Evolutionary conservation across 1,284 basidiomycete species (phyloP), one percentile per base, ranked within the genome.

Genomic region (Malassezia slooffiae): DNA sequence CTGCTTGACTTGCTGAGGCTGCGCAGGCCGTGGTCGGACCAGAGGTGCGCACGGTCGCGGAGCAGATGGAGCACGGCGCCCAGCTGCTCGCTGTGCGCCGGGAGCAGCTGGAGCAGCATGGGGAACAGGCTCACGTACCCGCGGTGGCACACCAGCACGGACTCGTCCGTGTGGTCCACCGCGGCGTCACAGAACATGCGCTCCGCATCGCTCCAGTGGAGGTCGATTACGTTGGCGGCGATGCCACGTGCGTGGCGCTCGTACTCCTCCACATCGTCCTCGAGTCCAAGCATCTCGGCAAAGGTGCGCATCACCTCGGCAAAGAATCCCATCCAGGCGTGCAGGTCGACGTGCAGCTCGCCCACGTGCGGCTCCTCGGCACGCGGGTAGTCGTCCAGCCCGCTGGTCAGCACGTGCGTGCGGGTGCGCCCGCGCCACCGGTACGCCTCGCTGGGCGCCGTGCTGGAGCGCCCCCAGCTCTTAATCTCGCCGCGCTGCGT

Each of bases 91-190:
- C 88, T 89, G 34, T 79, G 74, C 0, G 81, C 71, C 1, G 80
- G 75, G 6, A 95, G 76, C 4, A 67, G 49, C 23, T 56, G 53
- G 43, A 91, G 77, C 49, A 91, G 75, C 72, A 95, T 79, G 3
- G 89, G 89, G 76, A 93, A 93, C 28, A 95, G 76, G 1, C 88
- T 89, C 30, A 95, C 76, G 67, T 95, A 95, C 32, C 89, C 89
- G 58, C 78, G 80, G 71, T 93, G 81, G 72, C 89, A 95, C 52
- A 88, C 80, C 58, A 84, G 81, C 58, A 83, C 80, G 2, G 85
- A 88, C 67, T 90, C 64, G 83, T 86, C 89, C 32, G 90, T 80
- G 15, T 83, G 77, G 65, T 85, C 78, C 32, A 95, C 80, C 42
- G 80, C 80, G 11, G 80, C 79, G 68, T 95, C 89, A 66, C 89